These are phyloP conservation scores for Geoglossum glabrum DNA, from an alignment of 495 filamentous ascomycete genomes.

Conservation along the genomic window DNA sequence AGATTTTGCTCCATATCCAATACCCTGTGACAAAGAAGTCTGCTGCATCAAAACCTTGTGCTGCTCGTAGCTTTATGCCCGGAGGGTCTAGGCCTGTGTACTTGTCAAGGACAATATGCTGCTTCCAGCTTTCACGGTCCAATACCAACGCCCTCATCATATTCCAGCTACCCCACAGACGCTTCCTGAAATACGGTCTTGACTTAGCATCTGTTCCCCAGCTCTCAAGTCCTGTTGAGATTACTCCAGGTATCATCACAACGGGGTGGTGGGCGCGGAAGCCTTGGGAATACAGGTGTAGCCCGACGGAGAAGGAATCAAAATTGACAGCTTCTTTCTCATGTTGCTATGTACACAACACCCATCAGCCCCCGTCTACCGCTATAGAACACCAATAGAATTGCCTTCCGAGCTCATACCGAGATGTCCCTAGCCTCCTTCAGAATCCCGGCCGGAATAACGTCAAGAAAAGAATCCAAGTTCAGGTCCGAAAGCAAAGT, in stretches of 20 bases:
- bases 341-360: conserved; percentile 32
- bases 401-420: conserved; percentile 24
- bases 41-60: conserved; percentile 95
- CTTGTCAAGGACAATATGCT: conserved; percentile 91
- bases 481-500: conserved; percentile 64
- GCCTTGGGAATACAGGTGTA: conserved; percentile 67
- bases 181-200: conserved; percentile 75
- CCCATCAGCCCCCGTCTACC: neutral
- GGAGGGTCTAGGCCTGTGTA: conserved; percentile 79
- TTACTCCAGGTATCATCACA: conserved; percentile 93
- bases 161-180: conserved; percentile 92
- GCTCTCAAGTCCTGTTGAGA: conserved; percentile 88
- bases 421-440: conserved; percentile 67
- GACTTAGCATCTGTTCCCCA: conserved; percentile 77
- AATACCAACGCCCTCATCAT: conserved; percentile 92
- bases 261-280: conserved; percentile 69
- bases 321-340: conserved; percentile 77
- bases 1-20: conserved; percentile 98
- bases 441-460: conserved; percentile 61
- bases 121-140: conserved; percentile 88
- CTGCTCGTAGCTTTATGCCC: conserved; percentile 77
- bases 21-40: conserved; percentile 88
- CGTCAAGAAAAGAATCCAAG: conserved; percentile 63
- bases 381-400: neutral
- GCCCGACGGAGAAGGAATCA: conserved; percentile 78